phyloP scores from a whole-genome alignment of 202 grass and related monocot genomes.

The Eragrostis tef region DNA sequence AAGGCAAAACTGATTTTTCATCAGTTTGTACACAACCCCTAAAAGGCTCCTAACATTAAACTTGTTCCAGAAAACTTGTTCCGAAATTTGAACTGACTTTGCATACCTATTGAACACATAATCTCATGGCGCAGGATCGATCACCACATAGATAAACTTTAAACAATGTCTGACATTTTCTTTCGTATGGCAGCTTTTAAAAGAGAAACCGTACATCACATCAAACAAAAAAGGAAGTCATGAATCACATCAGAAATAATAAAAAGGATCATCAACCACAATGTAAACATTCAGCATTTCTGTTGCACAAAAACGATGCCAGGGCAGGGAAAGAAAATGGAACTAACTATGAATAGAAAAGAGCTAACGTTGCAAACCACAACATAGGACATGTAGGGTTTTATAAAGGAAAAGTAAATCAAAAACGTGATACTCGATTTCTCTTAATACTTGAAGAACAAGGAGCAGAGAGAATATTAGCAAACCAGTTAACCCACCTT shows the following conservation, averaged over 20 bases:
- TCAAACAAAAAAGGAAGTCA: neutral
- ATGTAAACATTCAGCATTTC: neutral
- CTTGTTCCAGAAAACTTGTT: neutral
- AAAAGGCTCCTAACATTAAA: neutral
- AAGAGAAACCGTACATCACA: neutral
- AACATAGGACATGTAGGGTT: neutral
- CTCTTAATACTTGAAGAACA: constrained; percentile 15
- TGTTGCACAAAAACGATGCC: neutral
- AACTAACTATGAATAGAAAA: neutral
- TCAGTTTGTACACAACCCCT: neutral
- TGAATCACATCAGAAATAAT: neutral
- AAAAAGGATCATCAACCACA: neutral
- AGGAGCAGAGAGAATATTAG: constrained; percentile 11
- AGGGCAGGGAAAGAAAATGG: neutral
- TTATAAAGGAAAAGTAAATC: neutral
- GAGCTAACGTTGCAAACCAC: neutral
- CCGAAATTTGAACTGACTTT: neutral
- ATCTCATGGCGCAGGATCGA: neutral
- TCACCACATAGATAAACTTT: neutral
- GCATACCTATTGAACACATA: constrained; percentile 6
- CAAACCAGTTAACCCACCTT: neutral
- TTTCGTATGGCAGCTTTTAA: neutral
- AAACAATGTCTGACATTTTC: neutral
- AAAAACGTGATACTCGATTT: neutral
- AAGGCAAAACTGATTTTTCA: neutral